Base-by-base conservation (phyloP, 2,329 filamentous ascomycete genomes). In the Claviceps spartinae region DNA sequence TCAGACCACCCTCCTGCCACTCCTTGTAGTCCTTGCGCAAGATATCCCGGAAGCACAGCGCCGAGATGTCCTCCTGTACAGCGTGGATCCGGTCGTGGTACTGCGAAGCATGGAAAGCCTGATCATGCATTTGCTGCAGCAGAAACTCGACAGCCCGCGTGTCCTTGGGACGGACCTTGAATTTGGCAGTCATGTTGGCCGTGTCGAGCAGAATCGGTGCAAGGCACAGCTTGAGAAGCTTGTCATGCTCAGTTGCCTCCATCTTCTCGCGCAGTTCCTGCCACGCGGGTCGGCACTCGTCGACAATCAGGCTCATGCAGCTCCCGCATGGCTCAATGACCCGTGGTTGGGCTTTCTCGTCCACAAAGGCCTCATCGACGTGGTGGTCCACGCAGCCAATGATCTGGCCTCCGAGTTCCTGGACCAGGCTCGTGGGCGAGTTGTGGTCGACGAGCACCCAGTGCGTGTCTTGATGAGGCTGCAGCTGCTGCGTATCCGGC, bases 401-500 rank as follows among this genome's bases (percentile, higher is more conserved):
- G 0, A 90, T 76, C 8, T 71, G 69, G 4, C 62, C 55, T 0
- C 68, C 67, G 60, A 80, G 86, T 16, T 71, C 65, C 40, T 63
- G 66, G 16, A 91, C 69, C 14, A 67, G 60, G 0, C 85, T 85
- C 5, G 83, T 83, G 47, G 88, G 70, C 1, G 72, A 75, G 62
- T 93, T 93, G 71, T 93, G 88, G 67, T 93, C 87, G 4, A 93
- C 85, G 1, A 93, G 71, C 18, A 88, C 68, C 85, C 85, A 89
- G 48, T 70, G 72, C 1, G 84, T 83, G 47, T 79, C 75, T 26
- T 76, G 71, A 0, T 79, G 30, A 34, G 30, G 30, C 30, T 34
- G 30, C 30, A 34, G 9, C 30, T 34, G 72, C 0, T 65, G 59
- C 11, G 85, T 62, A 42, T 62, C 66, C 1, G 72, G 71, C 0